Evolutionary conservation across 1,139 yeast species (phyloP).

Genomic region (Geotrichum phurueaensis): DNA sequence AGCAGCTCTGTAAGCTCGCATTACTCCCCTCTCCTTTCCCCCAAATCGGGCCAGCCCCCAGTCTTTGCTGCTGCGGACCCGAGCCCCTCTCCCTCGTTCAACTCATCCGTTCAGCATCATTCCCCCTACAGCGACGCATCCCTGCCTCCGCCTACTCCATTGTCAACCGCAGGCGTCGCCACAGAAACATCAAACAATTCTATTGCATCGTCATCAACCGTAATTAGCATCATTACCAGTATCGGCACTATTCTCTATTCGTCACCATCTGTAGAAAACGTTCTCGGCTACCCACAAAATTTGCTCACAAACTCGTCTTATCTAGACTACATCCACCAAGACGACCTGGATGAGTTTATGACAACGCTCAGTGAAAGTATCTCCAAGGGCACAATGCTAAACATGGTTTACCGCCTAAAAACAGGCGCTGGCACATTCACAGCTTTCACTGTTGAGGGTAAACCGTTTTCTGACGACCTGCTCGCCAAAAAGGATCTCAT

Average conservation of each 20-base stretch:
- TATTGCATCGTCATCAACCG: not conserved
- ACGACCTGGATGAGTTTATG: slow-evolving; percentile 9
- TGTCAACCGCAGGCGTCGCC: not conserved
- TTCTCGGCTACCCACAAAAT: slow-evolving; percentile 6
- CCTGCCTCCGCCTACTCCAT: slow-evolving; percentile 11
- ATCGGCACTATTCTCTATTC: slow-evolving; percentile 8
- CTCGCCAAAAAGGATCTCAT: not conserved
- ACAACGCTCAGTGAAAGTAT: slow-evolving; percentile 5
- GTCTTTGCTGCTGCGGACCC: slow-evolving; percentile 1
- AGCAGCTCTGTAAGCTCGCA: slow-evolving; percentile 9
- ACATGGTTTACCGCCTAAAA: slow-evolving; percentile 1
- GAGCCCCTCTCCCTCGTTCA: slow-evolving; percentile 2
- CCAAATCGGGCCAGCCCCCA: slow-evolving; percentile 6
- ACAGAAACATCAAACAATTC: not conserved
- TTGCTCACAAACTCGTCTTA: not conserved
- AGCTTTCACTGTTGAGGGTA: slow-evolving; percentile 3
- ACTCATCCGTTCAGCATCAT: not conserved
- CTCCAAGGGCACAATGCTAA: slow-evolving; percentile 4
- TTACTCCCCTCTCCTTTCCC: slow-evolving; percentile 10
- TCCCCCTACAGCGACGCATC: not conserved
- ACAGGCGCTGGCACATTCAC: not conserved
- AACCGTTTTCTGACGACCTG: slow-evolving; percentile 9
- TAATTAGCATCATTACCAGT: slow-evolving; percentile 3
- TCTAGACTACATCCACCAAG: slow-evolving; percentile 9
- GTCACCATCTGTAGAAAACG: slow-evolving; percentile 2